These are phyloP conservation scores for Zymoseptoria brevis DNA, from an alignment of 2,329 filamentous ascomycete species.

Conservation along the genomic window DNA sequence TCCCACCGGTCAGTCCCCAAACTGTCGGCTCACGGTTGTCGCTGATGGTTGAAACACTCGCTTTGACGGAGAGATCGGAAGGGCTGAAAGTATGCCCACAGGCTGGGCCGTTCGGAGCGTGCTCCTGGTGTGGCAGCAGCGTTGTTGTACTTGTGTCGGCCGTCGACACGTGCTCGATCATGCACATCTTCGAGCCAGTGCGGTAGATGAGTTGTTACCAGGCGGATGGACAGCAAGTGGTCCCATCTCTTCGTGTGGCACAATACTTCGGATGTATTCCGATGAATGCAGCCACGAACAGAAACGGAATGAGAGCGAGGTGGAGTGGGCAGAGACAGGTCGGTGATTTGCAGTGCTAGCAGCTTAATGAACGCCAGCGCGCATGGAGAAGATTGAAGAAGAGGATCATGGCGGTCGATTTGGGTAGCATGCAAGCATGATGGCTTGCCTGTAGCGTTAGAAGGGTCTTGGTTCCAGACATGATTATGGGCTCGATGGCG, in stretches of 20 bases:
- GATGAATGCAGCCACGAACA: slow-evolving; percentile 6
- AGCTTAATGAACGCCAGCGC: not conserved
- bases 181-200: not conserved
- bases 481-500: not conserved
- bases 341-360: not conserved
- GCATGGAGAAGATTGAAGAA: not conserved
- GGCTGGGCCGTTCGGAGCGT: not conserved
- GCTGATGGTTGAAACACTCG: not conserved
- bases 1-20: not conserved
- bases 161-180: not conserved
- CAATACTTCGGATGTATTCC: not conserved
- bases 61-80: not conserved
- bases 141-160: not conserved
- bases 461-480: not conserved
- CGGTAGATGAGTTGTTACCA: not conserved
- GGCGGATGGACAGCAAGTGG: not conserved
- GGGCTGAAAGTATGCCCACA: not conserved
- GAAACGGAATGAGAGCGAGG: not conserved
- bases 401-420: not conserved
- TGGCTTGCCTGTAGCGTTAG: not conserved
- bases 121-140: not conserved
- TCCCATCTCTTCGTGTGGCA: not conserved
- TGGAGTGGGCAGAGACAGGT: not conserved
- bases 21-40: not conserved
- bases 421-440: not conserved